Base-by-base conservation (phyloP, 805 yeast genomes). In the Dipodascus albidus region DNA sequence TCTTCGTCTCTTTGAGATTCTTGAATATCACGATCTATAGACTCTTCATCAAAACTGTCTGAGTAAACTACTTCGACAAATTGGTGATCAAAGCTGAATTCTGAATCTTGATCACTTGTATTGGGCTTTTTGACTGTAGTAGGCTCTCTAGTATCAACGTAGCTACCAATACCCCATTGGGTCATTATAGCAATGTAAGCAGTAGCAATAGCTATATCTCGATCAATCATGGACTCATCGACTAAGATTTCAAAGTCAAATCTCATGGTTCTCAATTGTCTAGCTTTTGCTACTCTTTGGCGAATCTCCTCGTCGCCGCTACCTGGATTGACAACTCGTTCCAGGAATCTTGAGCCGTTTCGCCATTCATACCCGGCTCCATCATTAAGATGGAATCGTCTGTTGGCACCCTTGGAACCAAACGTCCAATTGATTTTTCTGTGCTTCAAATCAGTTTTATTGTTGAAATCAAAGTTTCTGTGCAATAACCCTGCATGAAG, bases 101-200 rank as follows among this genome's bases (percentile, higher is more conserved):
- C 47, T 23, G 50, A 24, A 42, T 2, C 3, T 23, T 17, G 21
- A 27, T 52, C 24, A n/a, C 51, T 20, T 9, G 50, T 49, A 8
- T 31, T 33, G 24, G 54, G 23, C 21, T 49, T 31, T 3, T 62
- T 58, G 48, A 69, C 56, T 54, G 47, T 65, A 4, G 81, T 76
- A 23, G 82, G 82, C 17, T 82, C 82, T 49, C 74, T 69, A 23
- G 82, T 77, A 52, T 72, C 75, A 15, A 81, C 77, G 56, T 67
- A 68, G 62, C 72, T 78, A 51, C 81, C 82, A 50, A 71, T 63
- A 21, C 81, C 80, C 87, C 87, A 81, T 65, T 80, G 81, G n/a
- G 84, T 78, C 68, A 78, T 70, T 82, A 81, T 80, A 19, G 83
- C 73, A 52, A 79, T 65, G 59, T 81, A 81, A 0, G 75, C 83